These are phyloP conservation scores for Arthromyces matolae DNA, from an alignment of 768 basidiomycete genomes.

Conservation along the genomic window DNA sequence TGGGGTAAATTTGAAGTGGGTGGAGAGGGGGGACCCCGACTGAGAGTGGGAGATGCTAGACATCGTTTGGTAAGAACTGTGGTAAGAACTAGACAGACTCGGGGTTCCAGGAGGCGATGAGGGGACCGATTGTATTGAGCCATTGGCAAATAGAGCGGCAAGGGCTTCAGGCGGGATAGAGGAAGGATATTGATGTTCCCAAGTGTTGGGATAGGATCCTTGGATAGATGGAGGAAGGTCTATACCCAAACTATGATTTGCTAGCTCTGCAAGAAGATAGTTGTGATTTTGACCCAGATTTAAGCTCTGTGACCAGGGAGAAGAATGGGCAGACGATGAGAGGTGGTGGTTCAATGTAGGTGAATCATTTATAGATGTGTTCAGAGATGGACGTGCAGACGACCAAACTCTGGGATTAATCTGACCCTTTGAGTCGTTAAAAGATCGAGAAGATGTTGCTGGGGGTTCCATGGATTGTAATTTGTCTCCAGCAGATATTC, in stretches of 20 bases:
- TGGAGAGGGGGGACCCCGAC: constrained; percentile 19
- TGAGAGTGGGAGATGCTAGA: constrained; percentile 22
- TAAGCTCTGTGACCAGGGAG: constrained; percentile 34
- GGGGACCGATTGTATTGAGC: constrained; percentile 43
- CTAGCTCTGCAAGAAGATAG: constrained; percentile 14
- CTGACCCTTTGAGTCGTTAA: constrained; percentile 22
- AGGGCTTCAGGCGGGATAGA: constrained; percentile 61
- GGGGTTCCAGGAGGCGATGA: constrained; percentile 29
- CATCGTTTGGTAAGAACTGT: constrained; percentile 16
- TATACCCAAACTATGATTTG: constrained; percentile 11
- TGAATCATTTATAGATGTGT: constrained; percentile 27
- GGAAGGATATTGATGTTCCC: constrained; percentile 57
- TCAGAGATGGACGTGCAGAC: constrained; percentile 32
- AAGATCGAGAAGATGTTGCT: constrained; percentile 26
- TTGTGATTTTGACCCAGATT: constrained; percentile 19
- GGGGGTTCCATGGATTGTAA: constrained; percentile 19
- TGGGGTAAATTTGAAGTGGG: constrained; percentile 18
- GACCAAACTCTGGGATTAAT: constrained; percentile 19
- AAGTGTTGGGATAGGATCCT: constrained; percentile 34
- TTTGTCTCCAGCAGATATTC: constrained; percentile 4
- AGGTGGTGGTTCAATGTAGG: constrained; percentile 28
- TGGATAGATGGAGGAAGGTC: constrained; percentile 13
- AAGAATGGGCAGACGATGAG: constrained; percentile 29
- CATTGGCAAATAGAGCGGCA: constrained; percentile 58
- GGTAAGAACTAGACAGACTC: constrained; percentile 37